Base-by-base conservation (phyloP, 306 rosid species). In the Cercis canadensis region DNA sequence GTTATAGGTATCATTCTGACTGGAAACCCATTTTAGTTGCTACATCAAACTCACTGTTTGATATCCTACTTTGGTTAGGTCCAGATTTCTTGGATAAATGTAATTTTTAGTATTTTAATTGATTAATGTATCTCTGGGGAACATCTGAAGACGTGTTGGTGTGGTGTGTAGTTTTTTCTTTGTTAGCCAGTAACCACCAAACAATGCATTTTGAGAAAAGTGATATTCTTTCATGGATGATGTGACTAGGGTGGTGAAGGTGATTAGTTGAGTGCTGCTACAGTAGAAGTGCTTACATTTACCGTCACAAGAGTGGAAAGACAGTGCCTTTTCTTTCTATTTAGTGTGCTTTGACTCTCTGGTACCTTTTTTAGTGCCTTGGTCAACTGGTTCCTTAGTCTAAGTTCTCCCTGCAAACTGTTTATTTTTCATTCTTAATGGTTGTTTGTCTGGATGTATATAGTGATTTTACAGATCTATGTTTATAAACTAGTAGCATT, bases 361-460 rank as follows among this genome's bases (percentile, higher is more conserved):
- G 44, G 39, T 49, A 31, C 67, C 29, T 55, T 56, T 24, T 69
- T 57, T 40, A 57, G 47, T 49, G 57, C 17, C 46, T 60, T 14
- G 4, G 43, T 49, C 11, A 41, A 60, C 24, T 57, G 40, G 37
- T 56, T 33, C 32, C 21, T 24, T 4, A 24, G 60, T 71, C 39
- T 50, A 40, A 19, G 57, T 65, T 61, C 44, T 36, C 29, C 52
- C 57, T 59, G 49, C 37, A 24, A 41, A 63, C 40, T 78, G 37
- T 37, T 60, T 11, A 5, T 50, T 15, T 15, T 50, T 16, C 29
- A 50, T 50, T 15, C 10, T 24, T 18, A 39, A 0, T 33, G 60
- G 21, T 70, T 70, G 54, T 50, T 37, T 81, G 74, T 62, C 51
- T 54, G 31, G 32, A 72, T 49, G 66, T 45, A 56, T 49, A 56